Evolutionary conservation across 257 asterid species (phyloP).

Genomic region (Ballota nigra): DNA sequence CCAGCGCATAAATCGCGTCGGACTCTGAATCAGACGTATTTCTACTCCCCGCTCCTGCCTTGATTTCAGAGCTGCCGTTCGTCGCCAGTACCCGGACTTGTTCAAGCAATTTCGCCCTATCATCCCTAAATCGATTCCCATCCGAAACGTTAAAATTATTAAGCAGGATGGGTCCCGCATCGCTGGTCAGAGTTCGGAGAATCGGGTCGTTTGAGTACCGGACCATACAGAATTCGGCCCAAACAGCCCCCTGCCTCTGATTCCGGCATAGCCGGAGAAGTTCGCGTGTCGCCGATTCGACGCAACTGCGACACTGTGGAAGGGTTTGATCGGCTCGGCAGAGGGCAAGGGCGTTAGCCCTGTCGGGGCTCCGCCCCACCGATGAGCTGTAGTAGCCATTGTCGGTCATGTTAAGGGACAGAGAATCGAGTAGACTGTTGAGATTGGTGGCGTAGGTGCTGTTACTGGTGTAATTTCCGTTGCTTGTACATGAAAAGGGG

Average conservation of each 20-base stretch:
- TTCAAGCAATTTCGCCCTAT: neutral
- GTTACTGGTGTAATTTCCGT: conserved; percentile 30
- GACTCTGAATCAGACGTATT: neutral
- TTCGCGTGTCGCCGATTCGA: conserved; percentile 5
- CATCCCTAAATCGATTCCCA: conserved; percentile 3
- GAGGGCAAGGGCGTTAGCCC: conserved; percentile 23
- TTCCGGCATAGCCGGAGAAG: conserved; percentile 17
- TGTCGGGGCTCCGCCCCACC: conserved; percentile 15
- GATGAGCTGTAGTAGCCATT: conserved; percentile 24
- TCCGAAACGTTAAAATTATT: conserved; percentile 1
- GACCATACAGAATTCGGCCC: conserved; percentile 24
- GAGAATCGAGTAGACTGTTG: conserved; percentile 20
- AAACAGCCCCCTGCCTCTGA: conserved; percentile 16
- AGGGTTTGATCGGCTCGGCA: conserved; percentile 27
- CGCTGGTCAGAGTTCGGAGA: neutral
- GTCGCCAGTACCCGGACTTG: conserved; percentile 25
- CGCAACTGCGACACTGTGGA: conserved; percentile 24
- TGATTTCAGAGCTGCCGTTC: neutral
- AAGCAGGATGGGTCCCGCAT: rapidly evolving
- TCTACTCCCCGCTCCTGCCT: conserved; percentile 18
- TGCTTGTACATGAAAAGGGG: conserved; percentile 9
- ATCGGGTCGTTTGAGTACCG: conserved; percentile 28
- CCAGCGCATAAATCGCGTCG: conserved; percentile 14
- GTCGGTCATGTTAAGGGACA: conserved; percentile 15
- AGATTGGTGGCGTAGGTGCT: conserved; percentile 28